Percentiles rank a stretch among this genome's conserved stretches.
Evolutionary conservation across 1,284 basidiomycete species (phyloP).

Genomic region (Austroboletus niveus): DNA sequence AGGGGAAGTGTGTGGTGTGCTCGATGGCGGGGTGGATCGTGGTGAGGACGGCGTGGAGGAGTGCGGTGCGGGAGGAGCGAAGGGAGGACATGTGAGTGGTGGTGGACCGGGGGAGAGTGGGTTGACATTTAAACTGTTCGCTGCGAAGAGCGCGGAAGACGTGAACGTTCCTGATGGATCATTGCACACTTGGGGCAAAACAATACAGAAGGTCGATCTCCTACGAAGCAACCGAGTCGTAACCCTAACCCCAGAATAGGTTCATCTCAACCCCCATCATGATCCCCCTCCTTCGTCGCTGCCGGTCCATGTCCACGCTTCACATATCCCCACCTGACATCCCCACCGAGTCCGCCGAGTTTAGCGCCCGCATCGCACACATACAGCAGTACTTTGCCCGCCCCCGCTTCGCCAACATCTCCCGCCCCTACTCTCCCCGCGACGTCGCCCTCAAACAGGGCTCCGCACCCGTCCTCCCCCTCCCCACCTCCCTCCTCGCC

Average conservation of each 20-base stretch:
- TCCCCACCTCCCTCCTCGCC: slow-evolving; percentile 75
- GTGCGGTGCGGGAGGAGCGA: slow-evolving; percentile 35
- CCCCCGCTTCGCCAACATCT: slow-evolving; percentile 72
- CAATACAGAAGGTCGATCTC: slow-evolving; percentile 13
- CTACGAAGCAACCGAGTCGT: background rate
- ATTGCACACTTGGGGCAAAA: background rate
- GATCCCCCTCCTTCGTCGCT: slow-evolving; percentile 8
- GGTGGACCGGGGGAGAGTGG: slow-evolving; percentile 2
- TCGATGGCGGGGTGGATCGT: slow-evolving; percentile 39
- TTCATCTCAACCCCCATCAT: slow-evolving; percentile 12
- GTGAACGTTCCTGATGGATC: slow-evolving; percentile 1
- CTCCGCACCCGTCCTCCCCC: slow-evolving; percentile 74
- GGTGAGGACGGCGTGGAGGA: slow-evolving; percentile 52
- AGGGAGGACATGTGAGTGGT: slow-evolving; percentile 16
- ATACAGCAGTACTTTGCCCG: slow-evolving; percentile 74
- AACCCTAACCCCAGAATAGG: slow-evolving; percentile 37
- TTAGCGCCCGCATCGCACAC: slow-evolving; percentile 60
- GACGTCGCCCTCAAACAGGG: slow-evolving; percentile 88
- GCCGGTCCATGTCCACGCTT: slow-evolving; percentile 43
- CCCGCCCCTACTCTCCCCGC: slow-evolving; percentile 76
- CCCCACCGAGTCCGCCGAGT: slow-evolving; percentile 64
- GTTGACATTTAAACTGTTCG: slow-evolving; percentile 22
- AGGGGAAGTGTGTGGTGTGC: slow-evolving; percentile 18
- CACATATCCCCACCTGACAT: slow-evolving; percentile 63
- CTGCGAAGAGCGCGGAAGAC: slow-evolving; percentile 23